A percentile compares a stretch with the other conserved stretches of the same genome.
phyloP scores from a whole-genome alignment of 805 yeast species.

The Kazachstania viticola region DNA sequence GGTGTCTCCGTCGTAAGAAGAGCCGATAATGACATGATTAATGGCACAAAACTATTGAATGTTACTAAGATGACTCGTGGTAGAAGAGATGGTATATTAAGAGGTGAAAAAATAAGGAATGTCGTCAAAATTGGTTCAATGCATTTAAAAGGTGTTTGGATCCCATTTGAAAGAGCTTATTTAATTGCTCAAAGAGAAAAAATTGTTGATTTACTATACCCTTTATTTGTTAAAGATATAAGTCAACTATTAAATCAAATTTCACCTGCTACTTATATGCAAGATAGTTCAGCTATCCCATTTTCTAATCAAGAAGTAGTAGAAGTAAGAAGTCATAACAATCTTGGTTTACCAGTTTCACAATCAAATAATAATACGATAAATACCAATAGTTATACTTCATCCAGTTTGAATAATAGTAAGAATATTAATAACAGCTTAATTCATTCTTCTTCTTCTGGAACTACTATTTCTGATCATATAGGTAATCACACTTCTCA shows the following conservation, averaged over 20 bases:
- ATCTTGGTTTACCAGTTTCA: no score
- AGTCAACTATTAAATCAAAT: constrained; percentile 30
- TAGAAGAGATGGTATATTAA: constrained; percentile 71
- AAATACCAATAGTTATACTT: no score
- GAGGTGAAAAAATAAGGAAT: constrained; percentile 63
- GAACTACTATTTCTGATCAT: no score
- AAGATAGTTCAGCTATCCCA: neutral
- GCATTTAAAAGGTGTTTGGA: constrained; percentile 87
- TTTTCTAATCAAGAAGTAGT: no score
- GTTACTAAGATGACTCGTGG: constrained; percentile 86
- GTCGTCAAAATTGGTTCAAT: constrained; percentile 80
- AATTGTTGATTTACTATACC: constrained; percentile 53
- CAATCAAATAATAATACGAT: no score
- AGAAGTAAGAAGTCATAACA: no score
- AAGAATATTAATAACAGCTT: no score
- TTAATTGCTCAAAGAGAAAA: constrained; percentile 76
- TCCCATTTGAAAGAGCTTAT: constrained; percentile 72
- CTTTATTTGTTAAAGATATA: constrained; percentile 64
- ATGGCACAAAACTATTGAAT: constrained; percentile 72
- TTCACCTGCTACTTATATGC: neutral
- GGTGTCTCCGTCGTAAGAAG: constrained; percentile 73
- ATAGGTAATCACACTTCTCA: no score
- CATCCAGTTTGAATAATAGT: no score
- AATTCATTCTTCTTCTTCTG: no score
- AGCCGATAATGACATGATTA: constrained; percentile 77